A percentile compares a stretch with the other conserved stretches of the same genome.
Conservation (phyloP, 1,139 yeast species). For the Nakaseomyces uthaithaninus region DNA sequence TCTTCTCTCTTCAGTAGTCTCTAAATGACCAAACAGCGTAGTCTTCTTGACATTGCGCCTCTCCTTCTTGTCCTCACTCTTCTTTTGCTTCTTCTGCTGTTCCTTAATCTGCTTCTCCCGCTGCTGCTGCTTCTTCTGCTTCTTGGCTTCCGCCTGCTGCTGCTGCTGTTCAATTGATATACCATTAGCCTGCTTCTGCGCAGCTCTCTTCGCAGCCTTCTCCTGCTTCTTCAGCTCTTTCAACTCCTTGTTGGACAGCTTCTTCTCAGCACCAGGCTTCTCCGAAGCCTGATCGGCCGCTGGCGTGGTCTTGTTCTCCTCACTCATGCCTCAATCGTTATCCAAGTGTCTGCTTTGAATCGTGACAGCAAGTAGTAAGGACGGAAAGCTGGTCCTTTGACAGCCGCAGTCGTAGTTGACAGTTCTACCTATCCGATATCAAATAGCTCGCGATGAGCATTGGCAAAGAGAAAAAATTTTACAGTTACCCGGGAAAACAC, state of each 20-base stretch:
- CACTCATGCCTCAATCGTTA: background rate
- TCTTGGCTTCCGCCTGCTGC: slow-evolving; percentile 29
- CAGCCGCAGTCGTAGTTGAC: no score
- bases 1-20: slow-evolving; percentile 70
- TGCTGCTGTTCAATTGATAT: slow-evolving; percentile 32
- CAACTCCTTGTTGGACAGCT: slow-evolving; percentile 68
- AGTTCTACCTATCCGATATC: no score
- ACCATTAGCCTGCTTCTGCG: slow-evolving; percentile 32
- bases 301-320: background rate
- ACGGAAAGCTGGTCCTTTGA: no score
- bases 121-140: slow-evolving; percentile 32
- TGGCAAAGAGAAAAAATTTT: background rate
- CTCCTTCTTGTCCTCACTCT: slow-evolving; percentile 41
- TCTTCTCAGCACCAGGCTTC: slow-evolving; percentile 20
- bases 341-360: no score
- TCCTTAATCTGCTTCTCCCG: slow-evolving; percentile 24
- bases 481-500: background rate
- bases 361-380: no score
- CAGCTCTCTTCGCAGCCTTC: slow-evolving; percentile 72
- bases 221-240: slow-evolving; percentile 83
- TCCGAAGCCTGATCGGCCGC: background rate
- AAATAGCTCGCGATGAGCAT: slow-evolving; percentile 6
- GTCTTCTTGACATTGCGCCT: slow-evolving; percentile 33
- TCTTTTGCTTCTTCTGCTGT: slow-evolving; percentile 35
- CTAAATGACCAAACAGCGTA: slow-evolving; percentile 79